Evolutionary conservation across 2,329 filamentous ascomycete genomes (phyloP).

Genomic region (Ophiostoma himal-ulmi): DNA sequence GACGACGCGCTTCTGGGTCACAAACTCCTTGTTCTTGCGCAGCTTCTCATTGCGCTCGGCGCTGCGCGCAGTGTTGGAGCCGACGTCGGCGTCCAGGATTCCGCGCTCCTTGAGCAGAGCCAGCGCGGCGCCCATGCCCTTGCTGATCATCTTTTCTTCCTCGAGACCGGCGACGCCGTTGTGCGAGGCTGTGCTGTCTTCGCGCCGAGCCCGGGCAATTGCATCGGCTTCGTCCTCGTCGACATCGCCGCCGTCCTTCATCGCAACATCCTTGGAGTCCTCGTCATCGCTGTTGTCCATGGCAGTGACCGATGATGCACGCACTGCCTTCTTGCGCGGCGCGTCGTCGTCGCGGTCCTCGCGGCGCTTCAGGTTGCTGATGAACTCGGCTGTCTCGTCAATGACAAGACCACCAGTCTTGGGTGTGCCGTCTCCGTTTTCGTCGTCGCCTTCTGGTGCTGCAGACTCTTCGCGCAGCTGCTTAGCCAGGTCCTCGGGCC

Average conservation of each 20-base stretch:
- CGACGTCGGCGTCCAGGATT: conserved; percentile 52
- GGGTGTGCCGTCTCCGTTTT: conserved; percentile 6
- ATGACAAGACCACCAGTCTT: conserved; percentile 66
- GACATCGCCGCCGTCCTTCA: conserved; percentile 36
- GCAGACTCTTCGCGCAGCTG: conserved; percentile 63
- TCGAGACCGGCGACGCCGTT: conserved; percentile 61
- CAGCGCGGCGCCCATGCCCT: conserved; percentile 76
- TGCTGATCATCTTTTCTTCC: conserved; percentile 72
- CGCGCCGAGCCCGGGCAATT: conserved; percentile 57
- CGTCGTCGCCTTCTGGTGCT: conserved; percentile 32
- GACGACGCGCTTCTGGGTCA: conserved; percentile 69
- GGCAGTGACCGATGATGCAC: conserved; percentile 31
- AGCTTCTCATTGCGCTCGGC: conserved; percentile 22
- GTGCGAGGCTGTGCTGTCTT: conserved; percentile 10
- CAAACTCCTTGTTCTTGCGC: conserved; percentile 69
- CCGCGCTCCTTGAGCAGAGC: conserved; percentile 80
- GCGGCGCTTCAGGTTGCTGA: conserved; percentile 73
- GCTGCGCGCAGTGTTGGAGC: conserved; percentile 44
- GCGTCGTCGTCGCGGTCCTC: conserved; percentile 44
- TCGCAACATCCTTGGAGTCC: conserved; percentile 8
- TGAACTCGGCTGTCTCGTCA: conserved; percentile 91
- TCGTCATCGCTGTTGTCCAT: conserved; percentile 5
- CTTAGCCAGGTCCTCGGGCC: conserved; percentile 79
- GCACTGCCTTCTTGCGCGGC: conserved; percentile 36
- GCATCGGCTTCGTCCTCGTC: conserved; percentile 34